Evolutionary conservation across 1,284 basidiomycete genomes (phyloP), one percentile per base, ranked within the genome.

Genomic region (Testicularia cyperi): DNA sequence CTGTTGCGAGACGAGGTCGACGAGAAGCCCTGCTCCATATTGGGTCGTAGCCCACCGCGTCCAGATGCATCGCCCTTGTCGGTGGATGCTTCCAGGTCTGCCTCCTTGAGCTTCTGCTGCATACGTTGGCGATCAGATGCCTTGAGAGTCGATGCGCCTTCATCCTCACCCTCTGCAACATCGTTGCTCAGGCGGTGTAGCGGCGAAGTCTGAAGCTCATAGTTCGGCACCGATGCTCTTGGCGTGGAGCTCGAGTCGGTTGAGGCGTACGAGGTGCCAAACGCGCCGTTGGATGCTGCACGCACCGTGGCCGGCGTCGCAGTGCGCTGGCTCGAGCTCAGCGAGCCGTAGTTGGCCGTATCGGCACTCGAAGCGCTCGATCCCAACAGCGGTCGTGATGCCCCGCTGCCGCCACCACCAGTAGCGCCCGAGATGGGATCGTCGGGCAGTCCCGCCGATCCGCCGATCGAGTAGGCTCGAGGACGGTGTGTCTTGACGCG

Each of bases 281-380:
- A 25, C 40, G 55, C 24, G 3, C 25, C 27, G 1, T 40, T 34
- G 15, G 39, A 38, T 4, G 46, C 56, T 25, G 47, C 47, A 9
- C 54, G 46, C 16, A 66, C 52, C n/a, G 38, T 66, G 4, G 56
- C 54, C 15, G 64, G 65, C 5, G 64, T 70, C 8, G 65, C 54
- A 3, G 67, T 70, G 24, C 57, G 55, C 35, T 70, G 61, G 14
- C 65, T 67, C 23, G 61, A 60, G 36, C 65, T 67, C 21, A 72
- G 56, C 18, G 65, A 44, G 13, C 67, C 70, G 28, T 72, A 71
- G 35, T 57, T 54, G 7, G 35, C 32, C 4, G 41, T 58, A 2
- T 37, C 23, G 5, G 46, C 43, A 23, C 33, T 34, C 5, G 42
- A 38, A 13, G 40, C 26, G 29, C 36, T 49, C 5, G 48, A 44